phyloP scores from a whole-genome alignment of 495 filamentous ascomycete species.

The Penicillium lagena region DNA sequence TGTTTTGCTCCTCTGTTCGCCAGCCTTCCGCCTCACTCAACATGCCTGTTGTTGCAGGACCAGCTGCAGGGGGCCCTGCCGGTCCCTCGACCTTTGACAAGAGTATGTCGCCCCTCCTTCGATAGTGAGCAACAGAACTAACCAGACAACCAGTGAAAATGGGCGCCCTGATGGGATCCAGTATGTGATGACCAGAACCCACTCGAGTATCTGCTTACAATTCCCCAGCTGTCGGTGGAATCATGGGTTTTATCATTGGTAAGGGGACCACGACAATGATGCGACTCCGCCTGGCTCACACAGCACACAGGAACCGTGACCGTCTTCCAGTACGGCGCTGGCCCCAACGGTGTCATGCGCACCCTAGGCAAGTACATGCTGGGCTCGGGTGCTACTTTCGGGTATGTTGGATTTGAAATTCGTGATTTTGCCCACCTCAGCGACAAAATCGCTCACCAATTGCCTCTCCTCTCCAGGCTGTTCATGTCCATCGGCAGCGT shows the following conservation, averaged over 20 bases:
- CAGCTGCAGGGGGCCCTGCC: constrained; percentile 34
- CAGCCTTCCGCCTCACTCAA: constrained; percentile 14
- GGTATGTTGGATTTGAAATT: constrained; percentile 48
- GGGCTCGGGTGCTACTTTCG: constrained; percentile 93
- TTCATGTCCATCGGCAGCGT: constrained; percentile 99
- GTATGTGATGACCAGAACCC: constrained; percentile 48
- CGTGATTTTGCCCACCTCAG: neutral
- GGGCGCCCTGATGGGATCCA: constrained; percentile 95
- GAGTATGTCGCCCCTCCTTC: constrained; percentile 50
- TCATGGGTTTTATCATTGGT: constrained; percentile 99
- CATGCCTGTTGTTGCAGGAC: constrained; percentile 65
- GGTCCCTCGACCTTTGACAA: constrained; percentile 90
- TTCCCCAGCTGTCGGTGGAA: constrained; percentile 74
- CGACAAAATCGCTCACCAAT: too few relatives aligned
- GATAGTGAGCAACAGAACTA: neutral
- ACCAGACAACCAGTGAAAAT: constrained; percentile 70
- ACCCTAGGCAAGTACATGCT: constrained; percentile 96
- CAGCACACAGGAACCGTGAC: constrained; percentile 67
- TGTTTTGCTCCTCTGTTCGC: too few relatives aligned
- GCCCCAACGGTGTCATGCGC: constrained; percentile 86
- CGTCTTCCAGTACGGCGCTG: constrained; percentile 89
- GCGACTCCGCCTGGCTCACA: neutral
- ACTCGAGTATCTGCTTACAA: constrained; percentile 6
- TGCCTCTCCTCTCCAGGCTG: constrained; percentile 51
- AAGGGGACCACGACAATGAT: constrained; percentile 9